phyloP scores from a whole-genome alignment of 495 filamentous ascomycete genomes.

The Lophiotrema nucula region DNA sequence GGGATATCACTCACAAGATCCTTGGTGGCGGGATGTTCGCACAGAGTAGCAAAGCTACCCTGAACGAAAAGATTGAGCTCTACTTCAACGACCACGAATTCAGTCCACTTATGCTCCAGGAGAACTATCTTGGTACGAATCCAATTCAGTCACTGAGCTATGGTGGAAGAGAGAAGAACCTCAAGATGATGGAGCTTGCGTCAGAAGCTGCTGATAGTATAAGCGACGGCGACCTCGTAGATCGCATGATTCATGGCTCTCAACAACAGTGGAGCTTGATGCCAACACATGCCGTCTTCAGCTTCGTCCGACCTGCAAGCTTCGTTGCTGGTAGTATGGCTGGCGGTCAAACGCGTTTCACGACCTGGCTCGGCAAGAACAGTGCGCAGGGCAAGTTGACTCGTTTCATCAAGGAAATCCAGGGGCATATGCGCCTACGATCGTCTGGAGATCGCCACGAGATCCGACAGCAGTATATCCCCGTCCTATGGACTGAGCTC shows the following conservation, averaged over 20 bases:
- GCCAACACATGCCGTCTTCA: constrained; percentile 96
- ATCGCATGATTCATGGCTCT: constrained; percentile 95
- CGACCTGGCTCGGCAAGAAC: constrained; percentile 90
- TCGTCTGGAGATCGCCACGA: constrained; percentile 91
- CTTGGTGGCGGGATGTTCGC: constrained; percentile 84
- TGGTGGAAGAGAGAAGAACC: constrained; percentile 61
- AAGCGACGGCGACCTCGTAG: constrained; percentile 93
- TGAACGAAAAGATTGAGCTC: constrained; percentile 96
- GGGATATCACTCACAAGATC: constrained; percentile 95
- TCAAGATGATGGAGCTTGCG: constrained; percentile 79
- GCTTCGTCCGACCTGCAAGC: constrained; percentile 88
- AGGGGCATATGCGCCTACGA: constrained; percentile 92
- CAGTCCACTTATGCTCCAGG: constrained; percentile 94
- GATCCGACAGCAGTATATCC: constrained; percentile 90
- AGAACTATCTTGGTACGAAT: constrained; percentile 87
- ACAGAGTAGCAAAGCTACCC: constrained; percentile 70
- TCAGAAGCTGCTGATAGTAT: constrained; percentile 91
- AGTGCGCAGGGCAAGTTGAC: constrained; percentile 82
- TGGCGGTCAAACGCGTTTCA: constrained; percentile 61
- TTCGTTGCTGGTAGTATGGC: constrained; percentile 75
- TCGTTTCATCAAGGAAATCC: constrained; percentile 88
- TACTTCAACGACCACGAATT: constrained; percentile 99
- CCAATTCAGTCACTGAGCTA: constrained; percentile 62
- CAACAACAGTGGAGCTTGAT: constrained; percentile 98
- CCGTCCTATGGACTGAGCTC: constrained; percentile 80